Conservation (phyloP, 1,284 basidiomycete genomes). For the Psilocybe mexicana region DNA sequence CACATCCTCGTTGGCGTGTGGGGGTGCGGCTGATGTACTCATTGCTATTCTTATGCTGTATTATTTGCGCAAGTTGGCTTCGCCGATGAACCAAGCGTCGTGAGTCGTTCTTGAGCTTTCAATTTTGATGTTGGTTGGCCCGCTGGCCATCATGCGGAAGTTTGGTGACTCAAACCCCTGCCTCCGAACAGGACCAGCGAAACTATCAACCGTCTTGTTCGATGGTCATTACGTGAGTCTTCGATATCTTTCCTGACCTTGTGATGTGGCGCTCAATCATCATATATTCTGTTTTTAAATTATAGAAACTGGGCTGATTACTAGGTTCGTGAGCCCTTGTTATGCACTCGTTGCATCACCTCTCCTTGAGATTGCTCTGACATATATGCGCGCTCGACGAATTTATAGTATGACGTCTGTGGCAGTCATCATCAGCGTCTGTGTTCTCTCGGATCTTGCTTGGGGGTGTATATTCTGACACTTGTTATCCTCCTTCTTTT, state of each 20-base stretch:
- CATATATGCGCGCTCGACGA: neutral
- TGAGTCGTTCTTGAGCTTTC: neutral
- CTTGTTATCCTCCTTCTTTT: neutral
- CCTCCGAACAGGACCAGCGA: constrained; percentile 10
- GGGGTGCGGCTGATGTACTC: constrained; percentile 26
- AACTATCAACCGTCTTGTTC: constrained; percentile 18
- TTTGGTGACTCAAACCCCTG: neutral
- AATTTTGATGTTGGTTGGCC: too few relatives aligned
- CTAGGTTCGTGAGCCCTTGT: constrained; percentile 8
- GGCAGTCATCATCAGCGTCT: constrained; percentile 15
- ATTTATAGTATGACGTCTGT: constrained; percentile 13
- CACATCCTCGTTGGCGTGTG: constrained; percentile 23
- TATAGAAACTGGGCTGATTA: constrained; percentile 17
- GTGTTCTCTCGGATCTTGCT: neutral
- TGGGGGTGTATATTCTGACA: neutral
- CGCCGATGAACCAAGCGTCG: constrained; percentile 9
- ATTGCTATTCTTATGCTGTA: constrained; percentile 25
- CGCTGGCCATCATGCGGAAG: too few relatives aligned
- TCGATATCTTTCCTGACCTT: too few relatives aligned
- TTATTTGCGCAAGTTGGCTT: constrained; percentile 19
- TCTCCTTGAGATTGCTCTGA: neutral
- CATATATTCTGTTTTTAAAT: neutral
- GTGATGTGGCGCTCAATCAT: too few relatives aligned
- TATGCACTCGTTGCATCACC: neutral
- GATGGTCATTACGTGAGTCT: constrained; percentile 14